Conservation (phyloP, 495 filamentous ascomycete species). For the Daldinia decipiens region DNA sequence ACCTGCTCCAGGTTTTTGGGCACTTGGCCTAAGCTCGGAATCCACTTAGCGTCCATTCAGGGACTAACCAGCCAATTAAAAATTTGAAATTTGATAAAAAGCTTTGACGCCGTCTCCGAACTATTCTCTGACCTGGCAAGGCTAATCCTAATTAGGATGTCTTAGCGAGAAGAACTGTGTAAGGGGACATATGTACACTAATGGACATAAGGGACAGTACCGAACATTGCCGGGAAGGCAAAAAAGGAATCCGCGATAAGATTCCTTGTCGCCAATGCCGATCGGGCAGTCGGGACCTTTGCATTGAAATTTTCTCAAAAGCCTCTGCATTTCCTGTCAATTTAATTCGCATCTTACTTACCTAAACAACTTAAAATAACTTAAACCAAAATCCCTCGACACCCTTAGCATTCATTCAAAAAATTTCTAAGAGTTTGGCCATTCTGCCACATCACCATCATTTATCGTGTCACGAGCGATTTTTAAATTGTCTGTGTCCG, state of each 20-base stretch:
- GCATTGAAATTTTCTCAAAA: constrained; percentile 37
- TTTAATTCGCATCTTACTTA: constrained; percentile 20
- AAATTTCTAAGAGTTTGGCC: not conserved
- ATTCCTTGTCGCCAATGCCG: constrained; percentile 30
- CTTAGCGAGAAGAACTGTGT: constrained; percentile 14
- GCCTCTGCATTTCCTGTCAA: constrained; percentile 10
- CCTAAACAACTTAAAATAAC: constrained; percentile 16
- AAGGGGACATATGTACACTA: not conserved
- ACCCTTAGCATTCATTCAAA: constrained; percentile 8
- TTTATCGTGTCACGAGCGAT: constrained; percentile 13
- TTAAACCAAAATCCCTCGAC: constrained; percentile 20
- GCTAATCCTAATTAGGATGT: constrained; percentile 25
- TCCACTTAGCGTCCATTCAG: constrained; percentile 11
- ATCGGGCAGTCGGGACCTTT: constrained; percentile 21
- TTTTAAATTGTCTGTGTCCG: constrained; percentile 16
- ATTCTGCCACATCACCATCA: constrained; percentile 30
- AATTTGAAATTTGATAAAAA: not conserved
- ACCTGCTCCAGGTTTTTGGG: constrained; percentile 37
- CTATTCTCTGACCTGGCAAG: constrained; percentile 38
- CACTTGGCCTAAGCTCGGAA: constrained; percentile 31
- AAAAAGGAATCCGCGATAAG: constrained; percentile 33
- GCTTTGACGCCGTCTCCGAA: constrained; percentile 34
- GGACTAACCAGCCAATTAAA: constrained; percentile 21
- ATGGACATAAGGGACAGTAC: not conserved
- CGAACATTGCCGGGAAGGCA: constrained; percentile 35